Conservation (phyloP, 1,284 basidiomycete species). For the Trametes hirsuta region DNA sequence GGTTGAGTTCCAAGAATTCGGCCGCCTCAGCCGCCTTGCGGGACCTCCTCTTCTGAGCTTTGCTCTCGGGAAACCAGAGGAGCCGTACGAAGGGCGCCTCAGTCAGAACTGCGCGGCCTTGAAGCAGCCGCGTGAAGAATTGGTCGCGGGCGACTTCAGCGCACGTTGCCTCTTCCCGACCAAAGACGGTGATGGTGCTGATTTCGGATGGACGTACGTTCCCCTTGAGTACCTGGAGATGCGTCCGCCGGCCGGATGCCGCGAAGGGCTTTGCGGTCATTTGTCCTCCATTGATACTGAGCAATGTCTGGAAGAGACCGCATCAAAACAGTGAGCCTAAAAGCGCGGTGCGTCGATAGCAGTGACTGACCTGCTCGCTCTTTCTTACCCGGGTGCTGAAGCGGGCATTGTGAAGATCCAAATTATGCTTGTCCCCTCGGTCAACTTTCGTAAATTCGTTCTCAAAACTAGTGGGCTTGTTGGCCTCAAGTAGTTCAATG, state of each 20-base stretch:
- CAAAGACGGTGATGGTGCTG: slow-evolving; percentile 10
- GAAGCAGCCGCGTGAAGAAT: slow-evolving; percentile 10
- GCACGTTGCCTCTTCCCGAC: slow-evolving; percentile 18
- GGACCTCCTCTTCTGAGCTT: not conserved
- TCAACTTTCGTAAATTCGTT: slow-evolving; percentile 29
- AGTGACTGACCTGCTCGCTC: slow-evolving; percentile 20
- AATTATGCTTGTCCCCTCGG: slow-evolving; percentile 1
- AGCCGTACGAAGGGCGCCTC: slow-evolving; percentile 2
- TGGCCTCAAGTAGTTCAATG: slow-evolving; percentile 22
- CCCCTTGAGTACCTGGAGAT: not conserved
- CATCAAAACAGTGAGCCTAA: not conserved
- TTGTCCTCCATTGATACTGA: slow-evolving; percentile 11
- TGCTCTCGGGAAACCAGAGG: slow-evolving; percentile 3
- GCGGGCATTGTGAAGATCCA: slow-evolving; percentile 23
- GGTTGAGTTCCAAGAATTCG: slow-evolving; percentile 22
- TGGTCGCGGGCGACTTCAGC: slow-evolving; percentile 17
- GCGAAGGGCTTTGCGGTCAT: not conserved
- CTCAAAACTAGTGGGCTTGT: slow-evolving; percentile 31
- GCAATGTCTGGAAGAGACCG: not conserved
- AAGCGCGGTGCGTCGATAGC: not conserved
- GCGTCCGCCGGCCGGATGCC: not conserved
- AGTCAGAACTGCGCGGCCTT: not conserved
- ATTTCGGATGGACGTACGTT: not conserved
- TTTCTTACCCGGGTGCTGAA: slow-evolving; percentile 29
- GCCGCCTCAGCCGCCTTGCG: not conserved